Base-by-base conservation (phyloP, 1,284 basidiomycete genomes). In the Boletellus deceptivus region DNA sequence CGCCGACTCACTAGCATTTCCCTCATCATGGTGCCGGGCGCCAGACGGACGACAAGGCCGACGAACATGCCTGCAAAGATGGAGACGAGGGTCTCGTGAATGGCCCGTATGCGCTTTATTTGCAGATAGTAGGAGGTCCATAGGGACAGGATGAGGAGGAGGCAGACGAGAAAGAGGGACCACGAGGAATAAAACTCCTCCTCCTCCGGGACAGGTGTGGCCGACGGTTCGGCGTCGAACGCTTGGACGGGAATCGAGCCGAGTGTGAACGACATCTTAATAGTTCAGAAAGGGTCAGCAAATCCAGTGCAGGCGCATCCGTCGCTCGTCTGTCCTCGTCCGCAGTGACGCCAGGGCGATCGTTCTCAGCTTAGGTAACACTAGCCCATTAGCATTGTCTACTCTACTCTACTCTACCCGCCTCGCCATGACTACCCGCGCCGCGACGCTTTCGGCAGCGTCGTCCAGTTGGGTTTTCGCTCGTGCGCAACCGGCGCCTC, bases 91-190 rank as follows among this genome's bases (percentile, higher is more conserved):
- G 97, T 99, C 73, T 99, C 97, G 65, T 99, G 95, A 16, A 99
- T 83, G 13, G 93, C 91, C 46, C 94, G 86, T 74, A 99, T 99
- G 45, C 89, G 81, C 71, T 95, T 94, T 66, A 98, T 90, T 77
- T 98, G 95, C 17, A 99, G 86, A 65, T 98, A 99, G 75, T 99
- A 99, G 20, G 92, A 95, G 14, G 93, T 96, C 82, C 89, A 93
- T 58, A 99, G 84, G 5, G 95, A 97, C 54, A 95, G 76, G 55
- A 98, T 92, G 56, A 99, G 87, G 34, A 99, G 83, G 53, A 93
- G 71, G 71, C 97, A 95, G 59, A 99, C 94, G 60, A 98, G 89
- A 69, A 93, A 93, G 27, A 94, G 83, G 29, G 91, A 95, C 92
- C 92, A 94, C 53, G 91, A 93, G 18, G 91, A 93, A 69, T 93